Base-by-base conservation (phyloP, 1,284 basidiomycete genomes). In the Wolfiporia cocos region DNA sequence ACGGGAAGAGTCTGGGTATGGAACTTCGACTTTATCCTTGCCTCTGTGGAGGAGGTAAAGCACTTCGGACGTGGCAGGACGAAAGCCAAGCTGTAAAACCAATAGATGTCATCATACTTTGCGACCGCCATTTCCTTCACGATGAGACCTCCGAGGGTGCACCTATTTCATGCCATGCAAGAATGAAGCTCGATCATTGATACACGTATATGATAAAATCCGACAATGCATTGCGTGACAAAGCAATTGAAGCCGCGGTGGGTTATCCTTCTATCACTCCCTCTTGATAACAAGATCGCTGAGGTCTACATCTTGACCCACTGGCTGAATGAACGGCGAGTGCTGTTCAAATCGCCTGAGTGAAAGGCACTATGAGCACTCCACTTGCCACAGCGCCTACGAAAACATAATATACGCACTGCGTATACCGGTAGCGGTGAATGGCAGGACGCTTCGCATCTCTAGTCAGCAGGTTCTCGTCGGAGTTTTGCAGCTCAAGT, bases 361-460 rank as follows among this genome's bases (percentile, higher is more conserved):
- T 28, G 14, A 14, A 28, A n/a, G n/a, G n/a, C n/a, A n/a, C n/a
- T n/a, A n/a, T n/a, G n/a, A n/a, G n/a, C n/a, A n/a, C n/a, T n/a
- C 26, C 26, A 28, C 14, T 9, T 14, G 14, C 26, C 26, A 14
- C 14, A 7, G 26, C 14, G 26, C 26, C 14, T 14, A 28, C 9
- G 9, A 15, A 28, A 26, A 41, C 19, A 28, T 26, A 10, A 35
- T 39, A 37, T 29, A 73, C 83, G 65, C 53, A 88, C 86, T 83
- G 77, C 43, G 82, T 78, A 57, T 76, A 82, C 50, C 78, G 71
- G 57, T 73, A 78, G 33, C 81, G 72, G 56, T 79, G 74, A 19
- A 81, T 68, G 3, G 57, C 59, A 1, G 81, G 73, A 36, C 60
- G 65, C 54, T 70, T 66, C 19, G 81, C 80, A 48, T 67, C 67